These are phyloP conservation scores for Danielozyma ontarioensis DNA, from an alignment of 805 yeast genomes.

Conservation along the genomic window DNA sequence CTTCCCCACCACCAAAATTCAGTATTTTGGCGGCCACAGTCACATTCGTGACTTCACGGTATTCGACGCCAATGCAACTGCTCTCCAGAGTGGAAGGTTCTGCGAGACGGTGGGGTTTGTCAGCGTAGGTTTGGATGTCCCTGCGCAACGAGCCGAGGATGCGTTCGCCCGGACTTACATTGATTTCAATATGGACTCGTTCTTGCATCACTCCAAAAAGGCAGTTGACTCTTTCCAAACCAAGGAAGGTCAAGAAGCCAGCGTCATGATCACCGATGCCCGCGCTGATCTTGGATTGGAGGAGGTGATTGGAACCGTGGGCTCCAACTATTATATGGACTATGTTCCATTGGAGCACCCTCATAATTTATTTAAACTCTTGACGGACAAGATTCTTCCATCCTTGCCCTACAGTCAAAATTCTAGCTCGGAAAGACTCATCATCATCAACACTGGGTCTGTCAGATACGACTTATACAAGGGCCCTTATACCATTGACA, in stretches of 20 bases:
- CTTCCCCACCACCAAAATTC: constrained; percentile 64
- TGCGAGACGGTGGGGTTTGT: constrained; percentile 92
- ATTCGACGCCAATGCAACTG: constrained; percentile 64
- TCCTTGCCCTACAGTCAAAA: constrained; percentile 25
- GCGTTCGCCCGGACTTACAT: constrained; percentile 60
- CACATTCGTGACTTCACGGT: constrained; percentile 81
- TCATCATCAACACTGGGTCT: constrained; percentile 82
- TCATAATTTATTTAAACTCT: constrained; percentile 50
- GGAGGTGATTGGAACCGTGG: constrained; percentile 57
- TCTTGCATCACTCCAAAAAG: constrained; percentile 53
- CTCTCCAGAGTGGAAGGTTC: constrained; percentile 88
- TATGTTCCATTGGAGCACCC: constrained; percentile 53
- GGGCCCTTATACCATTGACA: constrained; percentile 78
- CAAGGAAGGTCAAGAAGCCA: constrained; percentile 43
- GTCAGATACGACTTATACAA: constrained; percentile 79
- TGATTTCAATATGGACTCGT: constrained; percentile 74
- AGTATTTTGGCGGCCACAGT: constrained; percentile 91
- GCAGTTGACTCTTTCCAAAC: constrained; percentile 44
- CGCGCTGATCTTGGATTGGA: constrained; percentile 51
- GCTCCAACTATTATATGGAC: constrained; percentile 54
- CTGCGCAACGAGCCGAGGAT: constrained; percentile 9
- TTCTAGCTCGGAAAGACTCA: constrained; percentile 28
- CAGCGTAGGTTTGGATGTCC: constrained; percentile 40
- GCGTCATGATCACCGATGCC: constrained; percentile 37
- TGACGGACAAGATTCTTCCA: constrained; percentile 55